Evolutionary conservation across 169 alveolate species (phyloP).

Genomic region (Theileria orientalis): DNA sequence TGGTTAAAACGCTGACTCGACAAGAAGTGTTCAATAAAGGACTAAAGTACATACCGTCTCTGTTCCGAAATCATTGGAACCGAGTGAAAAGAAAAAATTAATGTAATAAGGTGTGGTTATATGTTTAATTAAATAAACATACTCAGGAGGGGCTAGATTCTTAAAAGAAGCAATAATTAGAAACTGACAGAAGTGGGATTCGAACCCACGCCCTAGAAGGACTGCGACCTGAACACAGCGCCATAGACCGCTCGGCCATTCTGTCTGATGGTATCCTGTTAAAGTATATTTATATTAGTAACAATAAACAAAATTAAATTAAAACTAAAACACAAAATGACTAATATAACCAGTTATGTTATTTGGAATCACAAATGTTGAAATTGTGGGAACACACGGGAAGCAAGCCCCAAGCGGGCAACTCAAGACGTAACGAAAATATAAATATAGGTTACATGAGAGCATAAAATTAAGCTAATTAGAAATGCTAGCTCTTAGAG

Average conservation of each 20-base stretch:
- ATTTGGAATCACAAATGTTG: too few species aligned
- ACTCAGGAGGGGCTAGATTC: too few species aligned
- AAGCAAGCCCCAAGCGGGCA: too few species aligned
- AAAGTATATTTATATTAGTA: neutral
- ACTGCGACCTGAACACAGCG: constrained; percentile 78
- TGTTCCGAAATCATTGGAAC: constrained; percentile 67
- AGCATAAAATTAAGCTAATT: too few species aligned
- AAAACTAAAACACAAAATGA: too few species aligned
- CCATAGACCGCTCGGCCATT: constrained; percentile 77
- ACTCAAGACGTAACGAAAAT: too few species aligned
- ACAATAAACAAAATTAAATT: too few species aligned
- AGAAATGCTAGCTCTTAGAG: neutral
- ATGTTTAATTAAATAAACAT: neutral
- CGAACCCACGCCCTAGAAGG: constrained; percentile 98
- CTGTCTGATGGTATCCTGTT: constrained; percentile 33
- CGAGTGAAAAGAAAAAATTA: constrained; percentile 19
- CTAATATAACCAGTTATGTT: too few species aligned
- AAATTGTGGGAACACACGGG: too few species aligned
- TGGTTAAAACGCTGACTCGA: constrained; percentile 63
- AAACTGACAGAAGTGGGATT: constrained; percentile 92
- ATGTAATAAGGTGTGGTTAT: neutral
- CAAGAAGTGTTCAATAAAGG: constrained; percentile 72
- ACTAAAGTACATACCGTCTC: constrained; percentile 66
- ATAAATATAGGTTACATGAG: too few species aligned
- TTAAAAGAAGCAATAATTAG: neutral